These are phyloP conservation scores for Hortaea sp. DNA, from an alignment of 2,329 filamentous ascomycete genomes.

Conservation along the genomic window DNA sequence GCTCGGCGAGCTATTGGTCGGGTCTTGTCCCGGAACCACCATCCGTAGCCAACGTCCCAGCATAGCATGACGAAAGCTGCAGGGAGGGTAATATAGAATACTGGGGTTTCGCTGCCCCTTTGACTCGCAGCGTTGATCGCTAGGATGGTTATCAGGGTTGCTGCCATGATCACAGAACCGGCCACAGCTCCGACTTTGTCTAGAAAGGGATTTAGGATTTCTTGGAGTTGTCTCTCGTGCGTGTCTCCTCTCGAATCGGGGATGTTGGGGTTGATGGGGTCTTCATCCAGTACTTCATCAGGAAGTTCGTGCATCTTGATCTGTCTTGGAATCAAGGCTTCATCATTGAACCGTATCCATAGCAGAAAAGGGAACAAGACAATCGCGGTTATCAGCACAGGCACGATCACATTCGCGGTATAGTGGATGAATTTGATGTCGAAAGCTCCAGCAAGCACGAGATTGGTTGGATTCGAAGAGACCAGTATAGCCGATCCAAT, in stretches of 20 bases:
- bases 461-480: constrained; percentile 68
- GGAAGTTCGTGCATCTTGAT: constrained; percentile 62
- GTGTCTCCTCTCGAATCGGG: constrained; percentile 47
- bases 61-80: constrained; percentile 58
- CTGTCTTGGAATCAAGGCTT: constrained; percentile 47
- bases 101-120: constrained; percentile 42
- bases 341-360: constrained; percentile 57
- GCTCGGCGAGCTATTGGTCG: constrained; percentile 43
- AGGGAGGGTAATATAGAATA: constrained; percentile 60
- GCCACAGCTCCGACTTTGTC: constrained; percentile 57
- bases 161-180: constrained; percentile 56
- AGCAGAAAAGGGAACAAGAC: constrained; percentile 60
- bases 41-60: constrained; percentile 57
- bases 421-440: constrained; percentile 62
- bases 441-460: constrained; percentile 64
- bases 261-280: constrained; percentile 63
- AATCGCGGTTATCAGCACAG: constrained; percentile 57
- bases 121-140: constrained; percentile 53
- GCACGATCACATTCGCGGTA: constrained; percentile 69
- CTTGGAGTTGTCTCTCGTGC: constrained; percentile 46
- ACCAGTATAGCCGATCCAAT: constrained; percentile 67
- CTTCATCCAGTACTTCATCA: constrained; percentile 43
- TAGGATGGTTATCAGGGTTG: constrained; percentile 55
- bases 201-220: constrained; percentile 66
- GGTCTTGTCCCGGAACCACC: constrained; percentile 53